These are phyloP conservation scores for Coemansia sp. DNA, from an alignment of 192 early-diverging fungal genomes.

Conservation along the genomic window DNA sequence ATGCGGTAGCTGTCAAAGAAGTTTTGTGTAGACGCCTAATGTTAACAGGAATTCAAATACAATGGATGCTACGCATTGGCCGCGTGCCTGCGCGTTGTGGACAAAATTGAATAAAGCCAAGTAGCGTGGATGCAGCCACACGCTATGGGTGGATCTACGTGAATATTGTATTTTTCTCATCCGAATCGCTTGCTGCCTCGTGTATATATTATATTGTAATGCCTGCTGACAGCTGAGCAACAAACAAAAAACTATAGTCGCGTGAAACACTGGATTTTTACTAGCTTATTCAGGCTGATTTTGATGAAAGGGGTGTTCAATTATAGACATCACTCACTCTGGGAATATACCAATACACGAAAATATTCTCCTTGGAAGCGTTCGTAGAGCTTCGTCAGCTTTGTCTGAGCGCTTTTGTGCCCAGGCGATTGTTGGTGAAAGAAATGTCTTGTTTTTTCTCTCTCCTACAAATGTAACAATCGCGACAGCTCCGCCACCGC, in stretches of 20 bases:
- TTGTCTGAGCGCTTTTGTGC: background rate
- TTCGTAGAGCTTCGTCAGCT: background rate
- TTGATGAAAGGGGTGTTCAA: too few species aligned
- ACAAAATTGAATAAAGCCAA: background rate
- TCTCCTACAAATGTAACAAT: background rate
- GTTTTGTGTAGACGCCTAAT: too few species aligned
- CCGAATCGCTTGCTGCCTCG: background rate
- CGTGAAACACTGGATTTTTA: background rate
- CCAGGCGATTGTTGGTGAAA: background rate
- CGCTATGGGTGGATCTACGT: background rate
- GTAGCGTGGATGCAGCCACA: background rate
- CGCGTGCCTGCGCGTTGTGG: background rate
- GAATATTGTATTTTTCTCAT: background rate
- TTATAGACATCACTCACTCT: too few species aligned
- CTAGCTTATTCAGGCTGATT: background rate
- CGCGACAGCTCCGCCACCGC: conserved; percentile 16
- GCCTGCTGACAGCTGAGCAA: too few species aligned
- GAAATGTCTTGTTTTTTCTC: background rate
- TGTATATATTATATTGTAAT: background rate
- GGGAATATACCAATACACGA: background rate
- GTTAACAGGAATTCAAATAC: too few species aligned
- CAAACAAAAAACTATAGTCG: too few species aligned
- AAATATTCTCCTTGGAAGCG: background rate
- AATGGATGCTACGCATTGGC: background rate
- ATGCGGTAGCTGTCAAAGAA: background rate